These are phyloP conservation scores for Cercophora scortea DNA, from an alignment of 495 filamentous ascomycete genomes.

Conservation along the genomic window DNA sequence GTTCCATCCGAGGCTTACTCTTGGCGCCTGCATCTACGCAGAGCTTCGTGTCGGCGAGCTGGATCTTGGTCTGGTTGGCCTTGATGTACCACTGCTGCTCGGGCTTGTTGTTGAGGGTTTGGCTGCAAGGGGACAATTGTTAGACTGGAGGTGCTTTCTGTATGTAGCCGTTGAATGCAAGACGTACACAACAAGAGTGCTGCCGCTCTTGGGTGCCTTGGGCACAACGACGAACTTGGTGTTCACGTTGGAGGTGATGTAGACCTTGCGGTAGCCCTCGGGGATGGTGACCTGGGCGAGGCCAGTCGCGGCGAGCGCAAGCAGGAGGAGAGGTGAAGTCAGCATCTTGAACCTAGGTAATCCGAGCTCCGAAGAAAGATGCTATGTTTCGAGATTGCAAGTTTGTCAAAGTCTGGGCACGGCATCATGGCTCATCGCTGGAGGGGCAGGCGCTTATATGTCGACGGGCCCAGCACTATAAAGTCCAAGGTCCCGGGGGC, in stretches of 20 bases:
- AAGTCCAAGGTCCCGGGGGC: neutral
- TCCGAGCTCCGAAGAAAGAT: neutral
- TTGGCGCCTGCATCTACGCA: constrained; percentile 45
- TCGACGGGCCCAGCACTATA: neutral
- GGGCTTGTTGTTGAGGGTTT: constrained; percentile 30
- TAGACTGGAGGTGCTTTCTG: too few relatives aligned
- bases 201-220: constrained; percentile 27
- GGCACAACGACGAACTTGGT: constrained; percentile 43
- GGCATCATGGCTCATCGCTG: neutral
- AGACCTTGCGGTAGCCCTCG: constrained; percentile 38
- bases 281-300: constrained; percentile 31
- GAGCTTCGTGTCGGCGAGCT: constrained; percentile 35
- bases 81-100: constrained; percentile 46
- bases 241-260: constrained; percentile 44
- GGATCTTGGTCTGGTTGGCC: constrained; percentile 32
- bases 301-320: constrained; percentile 38
- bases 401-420: neutral
- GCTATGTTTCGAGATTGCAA: neutral
- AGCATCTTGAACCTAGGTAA: constrained; percentile 26
- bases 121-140: constrained; percentile 10
- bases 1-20: constrained; percentile 18
- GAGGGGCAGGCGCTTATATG: neutral
- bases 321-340: constrained; percentile 24
- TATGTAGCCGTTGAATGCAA: neutral
- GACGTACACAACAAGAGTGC: constrained; percentile 36